Evolutionary conservation across 2,329 filamentous ascomycete genomes (phyloP).

Genomic region (Trichoderma polysporum): DNA sequence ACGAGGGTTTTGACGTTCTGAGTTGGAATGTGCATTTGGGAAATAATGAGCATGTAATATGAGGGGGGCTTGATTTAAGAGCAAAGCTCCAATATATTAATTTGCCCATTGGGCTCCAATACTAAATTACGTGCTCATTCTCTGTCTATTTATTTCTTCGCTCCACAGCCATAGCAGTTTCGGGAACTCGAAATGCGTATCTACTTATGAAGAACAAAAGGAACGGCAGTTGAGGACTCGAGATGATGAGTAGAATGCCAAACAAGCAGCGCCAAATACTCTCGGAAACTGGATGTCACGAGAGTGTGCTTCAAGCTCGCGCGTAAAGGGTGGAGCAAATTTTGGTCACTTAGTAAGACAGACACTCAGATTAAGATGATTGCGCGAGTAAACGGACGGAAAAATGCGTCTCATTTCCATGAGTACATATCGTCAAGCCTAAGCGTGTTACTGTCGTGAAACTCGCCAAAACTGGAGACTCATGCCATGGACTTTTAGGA

Average conservation of each 20-base stretch:
- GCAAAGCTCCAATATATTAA: neutral
- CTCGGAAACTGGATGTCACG: neutral
- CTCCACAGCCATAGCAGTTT: neutral
- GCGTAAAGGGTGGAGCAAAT: neutral
- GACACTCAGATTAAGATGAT: neutral
- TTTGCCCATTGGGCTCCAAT: too few species aligned
- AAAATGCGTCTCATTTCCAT: neutral
- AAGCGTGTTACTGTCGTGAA: too few species aligned
- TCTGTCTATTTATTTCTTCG: neutral
- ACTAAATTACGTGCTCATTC: too few species aligned
- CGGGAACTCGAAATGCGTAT: neutral
- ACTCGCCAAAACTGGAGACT: neutral
- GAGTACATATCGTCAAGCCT: neutral
- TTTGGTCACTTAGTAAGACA: neutral
- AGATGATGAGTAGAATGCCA: fast-evolving
- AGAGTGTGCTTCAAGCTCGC: neutral
- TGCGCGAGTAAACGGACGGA: neutral
- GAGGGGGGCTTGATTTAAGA: neutral
- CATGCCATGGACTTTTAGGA: neutral
- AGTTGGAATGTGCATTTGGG: neutral
- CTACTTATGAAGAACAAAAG: too few species aligned
- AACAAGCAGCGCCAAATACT: neutral
- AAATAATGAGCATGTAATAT: neutral
- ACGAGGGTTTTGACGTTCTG: neutral
- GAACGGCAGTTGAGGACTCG: too few species aligned